Evolutionary conservation across 192 early-diverging fungal genomes (phyloP).

Genomic region (Allomyces arbusculus): DNA sequence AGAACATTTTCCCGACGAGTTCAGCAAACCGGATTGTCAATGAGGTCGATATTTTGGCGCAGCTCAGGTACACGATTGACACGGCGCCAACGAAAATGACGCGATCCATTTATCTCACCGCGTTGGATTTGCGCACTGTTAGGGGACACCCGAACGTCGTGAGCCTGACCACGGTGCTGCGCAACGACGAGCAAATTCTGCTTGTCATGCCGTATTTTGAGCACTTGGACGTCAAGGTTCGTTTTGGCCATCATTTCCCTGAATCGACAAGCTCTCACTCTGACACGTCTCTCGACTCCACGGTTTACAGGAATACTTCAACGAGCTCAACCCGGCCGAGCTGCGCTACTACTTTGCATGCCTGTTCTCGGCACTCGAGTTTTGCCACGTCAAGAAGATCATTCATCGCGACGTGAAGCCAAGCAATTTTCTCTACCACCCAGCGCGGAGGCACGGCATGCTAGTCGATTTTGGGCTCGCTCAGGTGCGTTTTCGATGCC

Average conservation of each 20-base stretch:
- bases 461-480: conserved; percentile 88
- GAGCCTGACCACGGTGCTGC: conserved; percentile 54
- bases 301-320: conserved; percentile 35
- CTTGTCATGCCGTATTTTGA: conserved; percentile 66
- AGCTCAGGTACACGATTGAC: conserved; percentile 23
- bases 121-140: conserved; percentile 1
- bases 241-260: too few relatives aligned
- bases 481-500: conserved; percentile 16
- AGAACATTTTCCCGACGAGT: conserved; percentile 68
- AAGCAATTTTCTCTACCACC: conserved; percentile 78
- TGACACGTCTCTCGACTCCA: background rate
- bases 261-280: background rate
- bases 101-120: background rate
- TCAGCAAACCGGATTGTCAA: conserved; percentile 55
- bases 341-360: conserved; percentile 57
- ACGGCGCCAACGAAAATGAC: conserved; percentile 1
- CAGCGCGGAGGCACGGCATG: conserved; percentile 43
- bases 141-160: conserved; percentile 52
- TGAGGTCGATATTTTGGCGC: conserved; percentile 58
- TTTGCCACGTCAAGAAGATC: conserved; percentile 46
- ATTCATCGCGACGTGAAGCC: conserved; percentile 91
- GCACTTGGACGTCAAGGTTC: conserved; percentile 47
- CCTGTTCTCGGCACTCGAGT: conserved; percentile 46
- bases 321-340: conserved; percentile 33
- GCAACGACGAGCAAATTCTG: conserved; percentile 61